A percentile compares a stretch with the other conserved stretches of the same genome.
Evolutionary conservation across 2,329 filamentous ascomycete species (phyloP).

Genomic region (Fusarium praegraminearum): DNA sequence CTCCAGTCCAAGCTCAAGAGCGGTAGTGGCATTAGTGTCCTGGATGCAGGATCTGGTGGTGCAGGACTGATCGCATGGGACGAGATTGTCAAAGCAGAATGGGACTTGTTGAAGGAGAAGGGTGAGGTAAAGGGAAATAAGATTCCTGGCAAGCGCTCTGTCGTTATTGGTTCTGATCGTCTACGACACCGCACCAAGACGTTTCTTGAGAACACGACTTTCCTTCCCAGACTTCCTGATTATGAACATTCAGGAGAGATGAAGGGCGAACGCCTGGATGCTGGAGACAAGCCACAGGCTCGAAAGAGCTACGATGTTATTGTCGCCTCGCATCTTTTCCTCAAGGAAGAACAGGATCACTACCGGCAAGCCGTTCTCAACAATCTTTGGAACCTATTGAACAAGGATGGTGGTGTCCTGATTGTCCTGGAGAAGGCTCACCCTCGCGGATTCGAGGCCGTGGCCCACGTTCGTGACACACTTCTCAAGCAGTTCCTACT

Average conservation of each 20-base stretch:
- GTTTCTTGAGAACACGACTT: slow-evolving; percentile 89
- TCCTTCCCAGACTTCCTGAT: slow-evolving; percentile 91
- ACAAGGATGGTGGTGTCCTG: slow-evolving; percentile 85
- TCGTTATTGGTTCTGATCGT: slow-evolving; percentile 80
- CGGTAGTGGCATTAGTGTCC: slow-evolving; percentile 68
- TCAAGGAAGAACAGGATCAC: slow-evolving; percentile 80
- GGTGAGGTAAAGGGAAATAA: slow-evolving; percentile 56
- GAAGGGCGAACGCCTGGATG: slow-evolving; percentile 69
- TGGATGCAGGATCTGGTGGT: slow-evolving; percentile 81
- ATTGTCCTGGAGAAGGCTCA: slow-evolving; percentile 92
- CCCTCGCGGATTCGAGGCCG: slow-evolving; percentile 89
- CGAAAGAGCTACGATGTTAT: slow-evolving; percentile 91
- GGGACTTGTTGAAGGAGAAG: slow-evolving; percentile 73
- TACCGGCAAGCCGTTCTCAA: slow-evolving; percentile 82
- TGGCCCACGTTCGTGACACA: slow-evolving; percentile 85
- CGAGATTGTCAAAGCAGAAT: slow-evolving; percentile 83
- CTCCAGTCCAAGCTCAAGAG: slow-evolving; percentile 71
- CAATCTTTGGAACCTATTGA: slow-evolving; percentile 89
- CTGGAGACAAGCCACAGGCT: slow-evolving; percentile 64
- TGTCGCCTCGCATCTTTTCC: slow-evolving; percentile 86
- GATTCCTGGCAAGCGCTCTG: slow-evolving; percentile 80
- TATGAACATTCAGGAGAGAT: slow-evolving; percentile 76
- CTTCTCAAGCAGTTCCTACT: slow-evolving; percentile 81
- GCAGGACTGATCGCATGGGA: slow-evolving; percentile 81
- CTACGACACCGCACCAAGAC: slow-evolving; percentile 80